Evolutionary conservation across 2,329 filamentous ascomycete genomes (phyloP).

Genomic region (Aspergillus candidus): DNA sequence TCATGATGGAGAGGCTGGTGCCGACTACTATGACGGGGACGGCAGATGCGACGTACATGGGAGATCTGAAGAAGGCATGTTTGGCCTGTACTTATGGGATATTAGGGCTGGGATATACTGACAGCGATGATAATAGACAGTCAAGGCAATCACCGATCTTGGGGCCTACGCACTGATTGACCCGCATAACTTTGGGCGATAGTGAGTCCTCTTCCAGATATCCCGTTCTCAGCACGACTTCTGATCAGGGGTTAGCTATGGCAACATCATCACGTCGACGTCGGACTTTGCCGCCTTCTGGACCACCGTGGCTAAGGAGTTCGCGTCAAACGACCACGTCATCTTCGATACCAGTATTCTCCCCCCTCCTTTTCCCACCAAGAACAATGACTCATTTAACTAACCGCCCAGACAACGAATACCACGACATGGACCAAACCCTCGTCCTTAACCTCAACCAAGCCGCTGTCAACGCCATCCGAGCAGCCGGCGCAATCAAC

Average conservation of each 20-base stretch:
- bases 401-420: slow-evolving; percentile 51
- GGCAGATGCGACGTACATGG: slow-evolving; percentile 40
- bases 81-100: too few species aligned
- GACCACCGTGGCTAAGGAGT: slow-evolving; percentile 50
- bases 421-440: slow-evolving; percentile 55
- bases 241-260: slow-evolving; percentile 6
- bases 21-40: slow-evolving; percentile 40
- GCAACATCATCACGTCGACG: slow-evolving; percentile 33
- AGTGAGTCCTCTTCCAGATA: slow-evolving; percentile 14
- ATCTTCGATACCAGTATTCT: slow-evolving; percentile 54
- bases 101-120: neutral
- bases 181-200: slow-evolving; percentile 55
- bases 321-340: slow-evolving; percentile 50
- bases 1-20: slow-evolving; percentile 52
- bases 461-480: slow-evolving; percentile 57
- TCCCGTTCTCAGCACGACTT: neutral
- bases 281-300: slow-evolving; percentile 54
- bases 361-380: neutral
- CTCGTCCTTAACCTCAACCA: slow-evolving; percentile 58
- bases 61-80: slow-evolving; percentile 30
- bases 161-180: slow-evolving; percentile 52
- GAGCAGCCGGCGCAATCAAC: slow-evolving; percentile 50
- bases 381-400: neutral
- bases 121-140: slow-evolving; percentile 15
- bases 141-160: slow-evolving; percentile 37